Evolutionary conservation across 2,329 filamentous ascomycete species (phyloP).

Genomic region (Volutella citrinella): DNA sequence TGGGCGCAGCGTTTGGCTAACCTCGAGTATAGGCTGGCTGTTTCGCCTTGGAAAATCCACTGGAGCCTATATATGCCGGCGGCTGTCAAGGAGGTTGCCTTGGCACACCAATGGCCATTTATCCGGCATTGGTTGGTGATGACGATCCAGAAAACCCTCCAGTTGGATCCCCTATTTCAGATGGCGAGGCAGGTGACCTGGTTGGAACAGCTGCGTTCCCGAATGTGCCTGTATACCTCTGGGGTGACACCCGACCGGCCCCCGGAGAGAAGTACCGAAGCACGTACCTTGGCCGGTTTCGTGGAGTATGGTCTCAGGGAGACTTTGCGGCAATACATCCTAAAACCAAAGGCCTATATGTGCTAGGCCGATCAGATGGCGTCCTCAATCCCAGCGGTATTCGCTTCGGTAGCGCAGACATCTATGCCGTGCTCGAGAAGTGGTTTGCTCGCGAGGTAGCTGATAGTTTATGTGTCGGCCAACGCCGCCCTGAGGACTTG

Average conservation of each 20-base stretch:
- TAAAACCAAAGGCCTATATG: slow-evolving; percentile 59
- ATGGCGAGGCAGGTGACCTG: slow-evolving; percentile 70
- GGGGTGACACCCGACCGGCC: slow-evolving; percentile 49
- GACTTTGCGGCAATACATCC: slow-evolving; percentile 76
- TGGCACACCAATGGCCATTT: slow-evolving; percentile 53
- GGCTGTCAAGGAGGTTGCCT: slow-evolving; percentile 50
- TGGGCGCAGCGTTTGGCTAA: no score
- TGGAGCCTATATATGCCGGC: slow-evolving; percentile 62
- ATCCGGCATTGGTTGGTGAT: slow-evolving; percentile 42
- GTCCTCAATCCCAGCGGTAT: slow-evolving; percentile 79
- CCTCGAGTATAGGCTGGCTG: slow-evolving; percentile 52
- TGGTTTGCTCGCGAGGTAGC: slow-evolving; percentile 60
- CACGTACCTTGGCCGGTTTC: slow-evolving; percentile 61
- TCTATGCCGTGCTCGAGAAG: slow-evolving; percentile 70
- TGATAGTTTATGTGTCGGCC: slow-evolving; percentile 79
- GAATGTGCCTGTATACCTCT: slow-evolving; percentile 69
- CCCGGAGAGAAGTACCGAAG: slow-evolving; percentile 56
- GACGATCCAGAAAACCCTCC: slow-evolving; percentile 47
- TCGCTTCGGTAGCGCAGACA: slow-evolving; percentile 75
- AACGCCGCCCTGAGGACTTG: slow-evolving; percentile 57
- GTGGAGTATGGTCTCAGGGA: slow-evolving; percentile 76
- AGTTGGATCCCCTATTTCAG: slow-evolving; percentile 38
- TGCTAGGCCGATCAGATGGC: slow-evolving; percentile 72
- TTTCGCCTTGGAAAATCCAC: slow-evolving; percentile 63
- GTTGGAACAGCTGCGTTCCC: slow-evolving; percentile 70